Conservation (phyloP, 2,329 filamentous ascomycete species). For the Colletotrichum acutatum region DNA sequence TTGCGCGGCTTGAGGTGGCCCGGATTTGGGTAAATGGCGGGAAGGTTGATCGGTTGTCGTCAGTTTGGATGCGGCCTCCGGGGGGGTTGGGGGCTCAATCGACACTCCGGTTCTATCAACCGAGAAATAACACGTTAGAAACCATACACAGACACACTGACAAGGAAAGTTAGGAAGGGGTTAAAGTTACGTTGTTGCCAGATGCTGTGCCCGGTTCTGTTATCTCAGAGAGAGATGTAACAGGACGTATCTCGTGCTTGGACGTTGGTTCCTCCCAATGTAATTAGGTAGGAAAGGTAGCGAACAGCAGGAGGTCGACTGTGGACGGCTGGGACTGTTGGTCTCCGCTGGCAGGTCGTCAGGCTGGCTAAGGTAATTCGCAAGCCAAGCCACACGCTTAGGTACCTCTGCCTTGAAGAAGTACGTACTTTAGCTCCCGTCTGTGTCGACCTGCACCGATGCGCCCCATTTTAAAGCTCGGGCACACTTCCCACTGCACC, state of each 20-base stretch:
- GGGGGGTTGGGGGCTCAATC: constrained; percentile 23
- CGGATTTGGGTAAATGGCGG: neutral
- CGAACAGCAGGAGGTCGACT: neutral
- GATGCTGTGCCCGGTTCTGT: constrained; percentile 24
- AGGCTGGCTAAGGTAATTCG: constrained; percentile 21
- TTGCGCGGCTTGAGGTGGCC: neutral
- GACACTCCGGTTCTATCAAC: constrained; percentile 9
- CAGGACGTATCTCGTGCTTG: constrained; percentile 3
- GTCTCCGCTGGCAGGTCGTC: constrained; percentile 16
- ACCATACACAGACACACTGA: neutral
- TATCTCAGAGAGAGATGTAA: constrained; percentile 10
- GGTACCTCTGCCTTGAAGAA: neutral
- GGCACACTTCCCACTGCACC: neutral
- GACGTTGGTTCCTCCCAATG: constrained; percentile 1
- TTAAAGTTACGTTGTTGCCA: constrained; percentile 15
- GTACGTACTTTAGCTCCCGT: constrained; percentile 13
- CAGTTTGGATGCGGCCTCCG: constrained; percentile 11
- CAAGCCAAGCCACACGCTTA: constrained; percentile 18
- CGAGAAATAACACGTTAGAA: constrained; percentile 5
- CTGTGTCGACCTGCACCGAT: constrained; percentile 4
- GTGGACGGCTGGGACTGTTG: constrained; percentile 14
- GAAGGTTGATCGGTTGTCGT: constrained; percentile 6
- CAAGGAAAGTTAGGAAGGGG: neutral
- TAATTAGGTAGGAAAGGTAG: neutral
- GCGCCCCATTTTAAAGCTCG: constrained; percentile 17